Base-by-base conservation (phyloP, 495 filamentous ascomycete species). In the Penicillium chermesinum region DNA sequence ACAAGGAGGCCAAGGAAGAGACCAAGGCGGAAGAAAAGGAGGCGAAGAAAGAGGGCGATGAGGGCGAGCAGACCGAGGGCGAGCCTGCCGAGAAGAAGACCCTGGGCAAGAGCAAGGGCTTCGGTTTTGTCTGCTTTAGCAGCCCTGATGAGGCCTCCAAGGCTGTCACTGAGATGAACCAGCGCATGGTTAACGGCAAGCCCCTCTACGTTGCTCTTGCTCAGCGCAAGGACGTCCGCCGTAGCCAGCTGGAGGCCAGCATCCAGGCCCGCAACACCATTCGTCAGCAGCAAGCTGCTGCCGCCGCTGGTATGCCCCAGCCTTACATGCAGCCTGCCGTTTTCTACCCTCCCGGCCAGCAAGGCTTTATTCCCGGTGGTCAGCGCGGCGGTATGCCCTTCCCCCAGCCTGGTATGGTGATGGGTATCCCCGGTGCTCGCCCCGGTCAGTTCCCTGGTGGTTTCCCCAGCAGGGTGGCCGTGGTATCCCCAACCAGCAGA, bases 101-200 rank as follows among this genome's bases (percentile, higher is more conserved):
- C 46, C 76, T 95, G 21, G 93, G 93, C 54, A 97, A 97, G 86
- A 95, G 89, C 83, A 97, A 96, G 77, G 93, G 93, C 59, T 99
- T 99, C 63, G 94, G 93, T 57, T 99, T 99, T 70, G 94, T 99
- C 58, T 99, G 93, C 86, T 99, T 99, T 78, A 89, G 83, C 78
- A 96, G 93, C 78, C 90, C 94, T 39, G 94, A 97, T 54, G 93
- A 99, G 72, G 94, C 93, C 55, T 96, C 89, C 72, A 97, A 97
- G 82, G 93, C 93, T 58, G 91, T 97, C 45, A 88, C 89, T 45
- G 94, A 97, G 67, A 95, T 96, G 87, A 97, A 97, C 77, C 91
- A 96, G 77, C 87, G 90, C 66, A 99, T 99, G 94, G 77, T 97
- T 56, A 87, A 91, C 68, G 81, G 80, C 74, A 99, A 99, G 82